Conservation (phyloP, 2,329 filamentous ascomycete species). For the Fusarium oxysporum region DNA sequence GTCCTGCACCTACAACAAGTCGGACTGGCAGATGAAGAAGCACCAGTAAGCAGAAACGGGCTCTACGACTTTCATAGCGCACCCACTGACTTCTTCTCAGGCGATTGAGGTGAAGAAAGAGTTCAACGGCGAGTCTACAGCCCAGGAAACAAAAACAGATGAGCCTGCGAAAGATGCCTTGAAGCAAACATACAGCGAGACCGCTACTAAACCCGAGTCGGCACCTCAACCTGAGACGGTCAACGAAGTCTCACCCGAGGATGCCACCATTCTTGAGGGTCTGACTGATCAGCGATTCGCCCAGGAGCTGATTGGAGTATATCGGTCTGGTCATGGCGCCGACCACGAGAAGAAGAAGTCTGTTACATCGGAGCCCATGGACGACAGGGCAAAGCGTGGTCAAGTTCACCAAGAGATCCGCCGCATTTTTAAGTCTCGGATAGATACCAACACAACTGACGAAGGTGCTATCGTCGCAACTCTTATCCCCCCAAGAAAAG, state of each 20-base stretch:
- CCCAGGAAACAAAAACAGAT: conserved; percentile 25
- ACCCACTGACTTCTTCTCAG: conserved; percentile 28
- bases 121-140: conserved; percentile 15
- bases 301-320: conserved; percentile 56
- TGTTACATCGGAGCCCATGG: conserved; percentile 55
- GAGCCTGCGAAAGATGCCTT: conserved; percentile 28
- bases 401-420: conserved; percentile 73
- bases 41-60: conserved; percentile 15
- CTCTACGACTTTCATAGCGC: neutral
- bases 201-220: conserved; percentile 24
- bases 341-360: conserved; percentile 46
- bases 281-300: conserved; percentile 56
- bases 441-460: conserved; percentile 77
- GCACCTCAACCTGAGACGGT: conserved; percentile 33
- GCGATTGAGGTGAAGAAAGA: conserved; percentile 26
- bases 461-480: conserved; percentile 73
- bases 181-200: conserved; percentile 35
- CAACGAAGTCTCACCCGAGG: conserved; percentile 48
- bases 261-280: conserved; percentile 51
- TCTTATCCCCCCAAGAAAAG: conserved; percentile 64
- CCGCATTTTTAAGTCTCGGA: conserved; percentile 79
- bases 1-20: conserved; percentile 77
- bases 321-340: conserved; percentile 51
- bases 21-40: conserved; percentile 42
- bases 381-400: conserved; percentile 59